Conservation (phyloP, 805 yeast genomes). For the Candida coquimbonensis region DNA sequence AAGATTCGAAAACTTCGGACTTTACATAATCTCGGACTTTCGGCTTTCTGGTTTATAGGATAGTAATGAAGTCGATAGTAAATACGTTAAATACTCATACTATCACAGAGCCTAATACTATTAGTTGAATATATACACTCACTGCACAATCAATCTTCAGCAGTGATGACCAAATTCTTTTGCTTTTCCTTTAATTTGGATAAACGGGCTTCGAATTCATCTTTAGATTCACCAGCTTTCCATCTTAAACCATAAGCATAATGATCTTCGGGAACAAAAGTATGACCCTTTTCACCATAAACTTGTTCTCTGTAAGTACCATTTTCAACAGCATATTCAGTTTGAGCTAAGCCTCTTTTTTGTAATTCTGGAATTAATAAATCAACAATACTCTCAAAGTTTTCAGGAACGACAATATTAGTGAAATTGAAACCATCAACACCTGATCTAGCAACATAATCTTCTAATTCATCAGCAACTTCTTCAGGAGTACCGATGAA, state of each 20-base stretch:
- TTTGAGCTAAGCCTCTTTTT: slow-evolving; percentile 28
- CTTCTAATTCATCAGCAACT: slow-evolving; percentile 33
- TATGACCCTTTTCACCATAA: slow-evolving; percentile 7
- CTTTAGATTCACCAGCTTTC: slow-evolving; percentile 8
- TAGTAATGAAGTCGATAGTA: too few relatives aligned
- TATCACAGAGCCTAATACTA: too few relatives aligned
- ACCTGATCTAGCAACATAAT: slow-evolving; percentile 32
- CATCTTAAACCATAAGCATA: slow-evolving; percentile 8
- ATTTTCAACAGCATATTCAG: slow-evolving; percentile 11
- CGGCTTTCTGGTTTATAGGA: background rate
- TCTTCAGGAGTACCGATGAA: slow-evolving; percentile 12
- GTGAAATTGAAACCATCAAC: slow-evolving; percentile 37
- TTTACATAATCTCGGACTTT: too few relatives aligned
- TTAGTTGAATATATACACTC: background rate
- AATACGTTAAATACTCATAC: too few relatives aligned
- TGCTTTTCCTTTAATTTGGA: slow-evolving; percentile 1
- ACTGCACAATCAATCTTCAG: background rate
- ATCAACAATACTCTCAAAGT: slow-evolving; percentile 32
- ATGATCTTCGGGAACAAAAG: slow-evolving; percentile 9
- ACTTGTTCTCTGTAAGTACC: slow-evolving; percentile 11
- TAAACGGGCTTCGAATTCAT: slow-evolving; percentile 5
- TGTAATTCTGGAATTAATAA: slow-evolving; percentile 29
- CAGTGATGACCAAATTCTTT: slow-evolving; percentile 3
- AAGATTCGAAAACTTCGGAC: too few relatives aligned
- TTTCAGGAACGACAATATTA: slow-evolving; percentile 30